Percentiles rank a stretch among this genome's conserved stretches.
phyloP scores from a whole-genome alignment of 768 basidiomycete genomes.

The Rhizopogon salebrosus region DNA sequence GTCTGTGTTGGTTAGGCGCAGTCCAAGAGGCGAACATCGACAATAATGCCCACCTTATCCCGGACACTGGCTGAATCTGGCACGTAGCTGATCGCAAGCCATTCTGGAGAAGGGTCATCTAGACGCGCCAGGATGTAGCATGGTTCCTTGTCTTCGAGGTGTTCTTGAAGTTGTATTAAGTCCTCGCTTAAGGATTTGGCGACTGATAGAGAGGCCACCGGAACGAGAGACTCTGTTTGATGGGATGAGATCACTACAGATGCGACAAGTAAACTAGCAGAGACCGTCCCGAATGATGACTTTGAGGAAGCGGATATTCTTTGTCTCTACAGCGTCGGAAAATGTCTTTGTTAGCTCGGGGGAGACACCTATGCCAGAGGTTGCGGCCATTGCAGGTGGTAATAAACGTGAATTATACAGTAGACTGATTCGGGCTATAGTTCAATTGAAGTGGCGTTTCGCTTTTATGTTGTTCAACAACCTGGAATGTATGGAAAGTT shows the following conservation, averaged over 20 bases:
- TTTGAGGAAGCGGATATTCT: slow-evolving; percentile 65
- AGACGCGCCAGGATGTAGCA: slow-evolving; percentile 72
- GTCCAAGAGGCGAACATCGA: slow-evolving; percentile 1
- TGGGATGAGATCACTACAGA: slow-evolving; percentile 19
- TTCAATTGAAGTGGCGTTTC: neutral
- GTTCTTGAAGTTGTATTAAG: slow-evolving; percentile 47
- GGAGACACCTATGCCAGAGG: slow-evolving; percentile 66
- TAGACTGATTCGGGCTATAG: neutral
- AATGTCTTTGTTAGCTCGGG: slow-evolving; percentile 53
- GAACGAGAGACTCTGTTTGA: slow-evolving; percentile 61
- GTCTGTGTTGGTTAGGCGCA: slow-evolving; percentile 43
- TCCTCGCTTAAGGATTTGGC: slow-evolving; percentile 57
- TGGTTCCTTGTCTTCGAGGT: slow-evolving; percentile 57
- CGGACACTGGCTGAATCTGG: slow-evolving; percentile 78
- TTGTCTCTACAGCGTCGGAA: slow-evolving; percentile 48
- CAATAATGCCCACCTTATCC: slow-evolving; percentile 54
- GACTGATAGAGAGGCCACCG: slow-evolving; percentile 45
- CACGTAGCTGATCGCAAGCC: slow-evolving; percentile 76
- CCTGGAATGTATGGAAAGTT: no score
- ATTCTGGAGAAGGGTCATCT: slow-evolving; percentile 56
- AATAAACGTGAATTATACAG: neutral
- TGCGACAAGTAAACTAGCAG: slow-evolving; percentile 13
- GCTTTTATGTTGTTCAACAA: neutral
- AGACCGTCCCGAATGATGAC: slow-evolving; percentile 72
- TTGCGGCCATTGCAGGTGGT: slow-evolving; percentile 52